A percentile compares a stretch with the other conserved stretches of the same genome.
Evolutionary conservation across 352 stramenopile genomes (phyloP).

Genomic region (Phytophthora parvispora): DNA sequence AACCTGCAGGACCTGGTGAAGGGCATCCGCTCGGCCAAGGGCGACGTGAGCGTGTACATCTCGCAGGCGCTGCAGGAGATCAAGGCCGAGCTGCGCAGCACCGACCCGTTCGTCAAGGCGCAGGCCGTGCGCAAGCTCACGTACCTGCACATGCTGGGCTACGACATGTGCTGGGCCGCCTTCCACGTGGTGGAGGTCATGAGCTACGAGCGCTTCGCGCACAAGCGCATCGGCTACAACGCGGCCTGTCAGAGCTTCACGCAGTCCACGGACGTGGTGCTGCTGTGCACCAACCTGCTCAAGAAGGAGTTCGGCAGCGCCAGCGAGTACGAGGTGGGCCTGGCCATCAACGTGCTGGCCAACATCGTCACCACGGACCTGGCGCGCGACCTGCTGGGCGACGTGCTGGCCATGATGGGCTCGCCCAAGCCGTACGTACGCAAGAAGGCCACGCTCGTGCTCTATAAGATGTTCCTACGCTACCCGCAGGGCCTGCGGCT

Average conservation of each 20-base stretch:
- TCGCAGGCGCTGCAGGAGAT: slow-evolving; percentile 98
- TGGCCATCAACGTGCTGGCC: slow-evolving; percentile 99
- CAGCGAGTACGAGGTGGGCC: slow-evolving; percentile 97
- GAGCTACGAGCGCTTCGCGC: slow-evolving; percentile 95
- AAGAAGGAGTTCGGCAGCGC: slow-evolving; percentile 97
- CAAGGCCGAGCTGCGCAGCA: slow-evolving; percentile 98
- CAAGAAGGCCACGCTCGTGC: slow-evolving; percentile 98
- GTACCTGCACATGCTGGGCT: slow-evolving; percentile 98
- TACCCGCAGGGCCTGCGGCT: slow-evolving; percentile 98
- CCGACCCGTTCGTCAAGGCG: slow-evolving; percentile 97
- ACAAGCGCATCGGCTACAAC: slow-evolving; percentile 98
- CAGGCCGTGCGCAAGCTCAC: slow-evolving; percentile 98
- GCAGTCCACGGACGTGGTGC: slow-evolving; percentile 98
- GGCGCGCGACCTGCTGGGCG: slow-evolving; percentile 93
- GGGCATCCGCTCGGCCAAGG: slow-evolving; percentile 98
- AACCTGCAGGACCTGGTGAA: slow-evolving; percentile 99
- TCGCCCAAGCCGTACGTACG: slow-evolving; percentile 97
- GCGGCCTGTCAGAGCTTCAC: slow-evolving; percentile 97
- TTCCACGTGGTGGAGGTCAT: slow-evolving; percentile 99
- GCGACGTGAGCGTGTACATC: slow-evolving; percentile 97
- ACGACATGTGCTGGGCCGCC: slow-evolving; percentile 98
- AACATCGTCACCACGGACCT: slow-evolving; percentile 99
- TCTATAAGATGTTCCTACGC: slow-evolving; percentile 99
- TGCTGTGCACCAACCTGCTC: slow-evolving; percentile 99
- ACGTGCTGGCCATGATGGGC: slow-evolving; percentile 94